Evolutionary conservation across 139 green algal species (phyloP).

Genomic region (Chlorella sorokiniana): DNA sequence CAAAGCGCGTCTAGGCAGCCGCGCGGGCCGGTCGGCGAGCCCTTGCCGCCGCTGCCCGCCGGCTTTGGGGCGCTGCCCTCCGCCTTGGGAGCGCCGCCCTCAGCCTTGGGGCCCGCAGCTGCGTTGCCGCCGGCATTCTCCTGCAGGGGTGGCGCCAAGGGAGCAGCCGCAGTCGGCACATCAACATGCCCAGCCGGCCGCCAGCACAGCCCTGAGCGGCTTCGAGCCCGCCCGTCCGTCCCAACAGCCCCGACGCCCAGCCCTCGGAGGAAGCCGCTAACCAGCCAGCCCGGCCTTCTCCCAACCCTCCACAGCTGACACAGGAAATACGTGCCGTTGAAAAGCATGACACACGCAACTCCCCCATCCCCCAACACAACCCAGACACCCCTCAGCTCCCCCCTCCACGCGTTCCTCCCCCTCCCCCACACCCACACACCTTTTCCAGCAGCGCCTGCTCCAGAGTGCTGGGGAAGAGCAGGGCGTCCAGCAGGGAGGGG

Average conservation of each 20-base stretch:
- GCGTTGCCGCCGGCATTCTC: conserved; percentile 30
- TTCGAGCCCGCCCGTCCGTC: not conserved
- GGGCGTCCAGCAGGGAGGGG: conserved; percentile 53
- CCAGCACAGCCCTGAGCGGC: not conserved
- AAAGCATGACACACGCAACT: no score
- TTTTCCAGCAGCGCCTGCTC: conserved; percentile 36
- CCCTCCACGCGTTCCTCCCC: not conserved
- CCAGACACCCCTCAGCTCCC: not conserved
- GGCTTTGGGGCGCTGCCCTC: not conserved
- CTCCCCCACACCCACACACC: conserved; percentile 4
- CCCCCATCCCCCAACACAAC: not conserved
- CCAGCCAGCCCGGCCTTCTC: no score
- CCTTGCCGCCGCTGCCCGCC: not conserved
- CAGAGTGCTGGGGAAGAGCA: conserved; percentile 60
- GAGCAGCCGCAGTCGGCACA: not conserved
- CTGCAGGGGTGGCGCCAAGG: not conserved
- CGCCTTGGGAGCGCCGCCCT: not conserved
- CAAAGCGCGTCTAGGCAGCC: conserved; percentile 63
- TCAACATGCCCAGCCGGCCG: not conserved
- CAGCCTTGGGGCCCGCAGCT: not conserved
- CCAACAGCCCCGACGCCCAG: no score
- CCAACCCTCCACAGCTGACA: no score
- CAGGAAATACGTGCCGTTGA: no score
- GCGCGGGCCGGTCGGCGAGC: conserved; percentile 2
- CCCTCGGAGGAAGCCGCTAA: no score